Evolutionary conservation across 192 early-diverging fungal genomes (phyloP).

Genomic region (Phycomyces nitens): DNA sequence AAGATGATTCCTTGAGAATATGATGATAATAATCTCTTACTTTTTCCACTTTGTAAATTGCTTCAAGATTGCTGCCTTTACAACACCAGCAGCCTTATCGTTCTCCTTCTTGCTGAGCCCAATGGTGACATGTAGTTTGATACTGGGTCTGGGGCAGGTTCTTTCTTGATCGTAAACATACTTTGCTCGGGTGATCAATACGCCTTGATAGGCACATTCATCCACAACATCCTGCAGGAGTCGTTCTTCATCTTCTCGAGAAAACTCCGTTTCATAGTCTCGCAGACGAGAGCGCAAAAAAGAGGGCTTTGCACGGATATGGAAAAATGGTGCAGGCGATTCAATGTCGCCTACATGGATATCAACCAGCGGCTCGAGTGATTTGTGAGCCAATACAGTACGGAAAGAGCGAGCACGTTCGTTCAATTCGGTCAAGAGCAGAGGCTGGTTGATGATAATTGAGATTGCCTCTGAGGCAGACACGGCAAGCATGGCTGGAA

Average conservation of each 20-base stretch:
- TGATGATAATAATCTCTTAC: too few relatives aligned
- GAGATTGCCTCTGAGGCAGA: slow-evolving; percentile 81
- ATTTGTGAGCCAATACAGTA: slow-evolving; percentile 13
- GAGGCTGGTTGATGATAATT: slow-evolving; percentile 47
- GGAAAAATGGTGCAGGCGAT: slow-evolving; percentile 62
- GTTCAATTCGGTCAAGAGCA: slow-evolving; percentile 48
- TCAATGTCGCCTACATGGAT: slow-evolving; percentile 8
- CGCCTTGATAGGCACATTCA: slow-evolving; percentile 67
- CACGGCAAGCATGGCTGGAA: slow-evolving; percentile 90
- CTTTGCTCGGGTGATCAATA: slow-evolving; percentile 84
- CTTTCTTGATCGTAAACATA: slow-evolving; percentile 84
- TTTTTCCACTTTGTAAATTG: slow-evolving; percentile 40
- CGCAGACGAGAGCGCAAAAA: slow-evolving; percentile 15
- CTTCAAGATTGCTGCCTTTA: slow-evolving; percentile 68
- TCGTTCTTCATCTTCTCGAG: slow-evolving; percentile 70
- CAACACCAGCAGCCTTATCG: slow-evolving; percentile 75
- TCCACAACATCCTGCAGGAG: slow-evolving; percentile 82
- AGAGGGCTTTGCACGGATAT: slow-evolving; percentile 61
- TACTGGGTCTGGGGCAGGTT: slow-evolving; percentile 68
- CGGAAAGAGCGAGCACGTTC: slow-evolving; percentile 67
- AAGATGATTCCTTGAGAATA: too few relatives aligned
- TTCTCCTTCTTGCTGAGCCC: slow-evolving; percentile 78
- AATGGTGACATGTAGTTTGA: slow-evolving; percentile 75
- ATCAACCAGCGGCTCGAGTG: slow-evolving; percentile 25
- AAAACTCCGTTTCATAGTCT: slow-evolving; percentile 17